A percentile compares a stretch with the other conserved stretches of the same genome.
These are phyloP conservation scores for Telopea speciosissima DNA, from an alignment of 177 flowering plant genomes.

Conservation along the genomic window DNA sequence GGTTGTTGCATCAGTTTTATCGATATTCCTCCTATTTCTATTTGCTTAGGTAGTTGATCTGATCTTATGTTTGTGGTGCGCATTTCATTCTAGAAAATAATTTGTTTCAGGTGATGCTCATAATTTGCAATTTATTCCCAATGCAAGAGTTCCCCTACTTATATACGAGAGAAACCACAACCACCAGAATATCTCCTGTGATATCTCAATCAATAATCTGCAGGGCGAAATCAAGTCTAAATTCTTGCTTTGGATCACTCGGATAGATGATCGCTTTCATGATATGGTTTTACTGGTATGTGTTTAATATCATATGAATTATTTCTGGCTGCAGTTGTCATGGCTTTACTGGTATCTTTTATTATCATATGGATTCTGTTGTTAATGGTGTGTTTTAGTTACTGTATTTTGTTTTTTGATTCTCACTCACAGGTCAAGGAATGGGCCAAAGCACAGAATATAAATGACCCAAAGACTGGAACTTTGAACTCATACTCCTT, in stretches of 20 bases:
- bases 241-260: conserved; percentile 61
- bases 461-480: conserved; percentile 72
- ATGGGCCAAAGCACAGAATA: conserved; percentile 85
- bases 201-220: conserved; percentile 72
- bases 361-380: not conserved
- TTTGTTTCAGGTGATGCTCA: conserved; percentile 45
- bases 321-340: conserved; percentile 20
- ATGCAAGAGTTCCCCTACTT: conserved; percentile 84
- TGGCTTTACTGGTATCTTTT: conserved; percentile 69
- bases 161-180: conserved; percentile 41
- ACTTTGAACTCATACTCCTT: conserved; percentile 80
- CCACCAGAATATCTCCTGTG: conserved; percentile 58
- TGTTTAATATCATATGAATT: not conserved
- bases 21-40: not conserved
- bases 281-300: conserved; percentile 81
- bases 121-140: conserved; percentile 37
- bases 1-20: not conserved
- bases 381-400: not conserved
- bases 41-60: not conserved
- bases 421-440: conserved; percentile 69
- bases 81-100: not conserved
- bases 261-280: conserved; percentile 78
- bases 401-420: conserved; percentile 1
- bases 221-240: conserved; percentile 75
- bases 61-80: not conserved